Evolutionary conservation across 257 asterid species (phyloP).

Genomic region (Forsythia viridissima): DNA sequence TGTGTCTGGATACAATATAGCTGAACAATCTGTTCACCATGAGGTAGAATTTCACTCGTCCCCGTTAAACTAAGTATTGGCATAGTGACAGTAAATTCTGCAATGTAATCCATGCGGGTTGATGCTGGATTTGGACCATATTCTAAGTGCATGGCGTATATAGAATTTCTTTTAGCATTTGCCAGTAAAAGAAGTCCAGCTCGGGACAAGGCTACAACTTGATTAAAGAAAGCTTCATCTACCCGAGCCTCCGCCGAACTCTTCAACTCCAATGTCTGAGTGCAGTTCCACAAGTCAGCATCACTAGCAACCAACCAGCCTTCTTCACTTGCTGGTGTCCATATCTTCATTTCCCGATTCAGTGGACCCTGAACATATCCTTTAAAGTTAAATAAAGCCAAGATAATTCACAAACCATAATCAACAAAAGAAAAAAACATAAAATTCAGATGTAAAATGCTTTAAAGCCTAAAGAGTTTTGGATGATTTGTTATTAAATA

Average conservation of each 20-base stretch:
- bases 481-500: no score
- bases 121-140: slow-evolving; percentile 82
- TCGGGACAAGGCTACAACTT: slow-evolving; percentile 85
- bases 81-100: slow-evolving; percentile 95
- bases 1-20: slow-evolving; percentile 97
- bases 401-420: background rate
- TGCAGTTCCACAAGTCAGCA: slow-evolving; percentile 87
- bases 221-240: slow-evolving; percentile 94
- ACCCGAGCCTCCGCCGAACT: slow-evolving; percentile 56
- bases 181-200: slow-evolving; percentile 85
- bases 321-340: slow-evolving; percentile 93
- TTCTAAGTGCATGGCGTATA: slow-evolving; percentile 91
- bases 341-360: slow-evolving; percentile 65
- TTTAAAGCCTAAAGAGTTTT: no score
- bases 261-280: slow-evolving; percentile 76
- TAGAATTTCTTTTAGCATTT: slow-evolving; percentile 93
- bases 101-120: slow-evolving; percentile 82
- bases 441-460: background rate
- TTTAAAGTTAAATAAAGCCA: slow-evolving; percentile 14
- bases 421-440: background rate
- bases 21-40: slow-evolving; percentile 90
- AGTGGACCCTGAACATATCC: slow-evolving; percentile 72
- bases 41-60: slow-evolving; percentile 74
- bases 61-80: slow-evolving; percentile 98
- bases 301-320: slow-evolving; percentile 97